A percentile compares a stretch with the other conserved stretches of the same genome.
phyloP scores from a whole-genome alignment of 495 filamentous ascomycete genomes.

The Chaetomium fimeti region DNA sequence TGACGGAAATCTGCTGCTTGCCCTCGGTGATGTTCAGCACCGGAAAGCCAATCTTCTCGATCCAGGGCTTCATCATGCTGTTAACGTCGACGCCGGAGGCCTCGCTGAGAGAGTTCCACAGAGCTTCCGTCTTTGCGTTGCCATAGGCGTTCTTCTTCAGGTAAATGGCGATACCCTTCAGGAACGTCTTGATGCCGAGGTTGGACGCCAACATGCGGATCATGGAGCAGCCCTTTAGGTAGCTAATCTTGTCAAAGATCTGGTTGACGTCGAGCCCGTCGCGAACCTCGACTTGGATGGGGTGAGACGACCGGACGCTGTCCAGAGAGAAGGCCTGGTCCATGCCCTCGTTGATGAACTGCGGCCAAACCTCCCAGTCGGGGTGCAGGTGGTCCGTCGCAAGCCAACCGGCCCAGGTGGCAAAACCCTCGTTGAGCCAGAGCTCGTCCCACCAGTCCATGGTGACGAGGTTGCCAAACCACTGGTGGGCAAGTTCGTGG shows the following conservation, averaged over 20 bases:
- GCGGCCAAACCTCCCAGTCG: constrained; percentile 92
- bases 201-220: constrained; percentile 91
- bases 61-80: constrained; percentile 88
- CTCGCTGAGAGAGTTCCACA: constrained; percentile 88
- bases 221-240: constrained; percentile 90
- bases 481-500: constrained; percentile 95
- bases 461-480: constrained; percentile 95
- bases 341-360: constrained; percentile 90
- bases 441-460: constrained; percentile 93
- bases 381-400: constrained; percentile 89
- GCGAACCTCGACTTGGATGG: constrained; percentile 88
- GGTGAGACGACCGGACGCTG: constrained; percentile 83
- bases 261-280: constrained; percentile 93
- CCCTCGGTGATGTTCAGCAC: constrained; percentile 83
- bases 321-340: constrained; percentile 89
- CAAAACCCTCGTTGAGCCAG: constrained; percentile 97
- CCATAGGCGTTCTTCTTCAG: constrained; percentile 82
- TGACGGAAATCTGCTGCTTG: constrained; percentile 72
- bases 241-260: constrained; percentile 94
- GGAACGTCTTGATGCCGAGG: constrained; percentile 79
- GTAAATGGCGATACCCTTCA: constrained; percentile 84
- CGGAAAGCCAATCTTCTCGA: constrained; percentile 90
- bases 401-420: constrained; percentile 96
- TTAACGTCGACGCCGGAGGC: constrained; percentile 86
- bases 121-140: constrained; percentile 91